Evolutionary conservation across 2,329 filamentous ascomycete genomes (phyloP), one percentile per base, ranked within the genome.

Genomic region (Alternaria triticina): DNA sequence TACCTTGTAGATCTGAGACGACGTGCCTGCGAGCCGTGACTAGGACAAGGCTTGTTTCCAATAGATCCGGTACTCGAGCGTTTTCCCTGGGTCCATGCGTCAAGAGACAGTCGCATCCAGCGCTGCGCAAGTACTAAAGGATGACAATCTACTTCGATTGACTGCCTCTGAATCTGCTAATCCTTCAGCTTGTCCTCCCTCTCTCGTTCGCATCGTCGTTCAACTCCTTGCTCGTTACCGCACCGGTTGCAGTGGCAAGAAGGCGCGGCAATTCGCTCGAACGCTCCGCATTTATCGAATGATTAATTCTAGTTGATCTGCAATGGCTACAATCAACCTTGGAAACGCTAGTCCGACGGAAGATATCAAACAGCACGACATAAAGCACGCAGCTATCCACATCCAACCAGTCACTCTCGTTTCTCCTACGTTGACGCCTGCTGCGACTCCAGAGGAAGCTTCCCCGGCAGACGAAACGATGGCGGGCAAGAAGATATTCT

Each of bases 21-120:
- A 70, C 71, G 64, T 73, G 58, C 71, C 69, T 75, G 67, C 69
- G 64, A 73, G 66, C 72, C 72, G 74, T 73, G 64, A 68, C 75
- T 78, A 74, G 74, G 74, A 74, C 75, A 77, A 75, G 75, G 75
- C 71, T 74, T 73, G 71, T 73, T 73, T 64, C 63, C 69, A 77
- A 77, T 78, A 76, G 74, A 72, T 71, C 72, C 76, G 76, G 75
- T 77, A 77, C 77, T 78, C 73, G 61, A 77, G 68, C 66, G 59
- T 69, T 61, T 62, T 67, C 58, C 54, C 68, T 68, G 71, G 72
- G 70, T 58, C 70, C 69, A 71, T 73, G 74, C 74, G 69, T 71
- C 59, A 57, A 65, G 70, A 70, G 69, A 73, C 71, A 70, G 68
- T 70, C 62, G 56, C 64, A 60, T 67, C 52, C 60, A 67, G 66